These are phyloP conservation scores for Perkinsus marinus DNA, from an alignment of 169 alveolate species.

Conservation along the genomic window DNA sequence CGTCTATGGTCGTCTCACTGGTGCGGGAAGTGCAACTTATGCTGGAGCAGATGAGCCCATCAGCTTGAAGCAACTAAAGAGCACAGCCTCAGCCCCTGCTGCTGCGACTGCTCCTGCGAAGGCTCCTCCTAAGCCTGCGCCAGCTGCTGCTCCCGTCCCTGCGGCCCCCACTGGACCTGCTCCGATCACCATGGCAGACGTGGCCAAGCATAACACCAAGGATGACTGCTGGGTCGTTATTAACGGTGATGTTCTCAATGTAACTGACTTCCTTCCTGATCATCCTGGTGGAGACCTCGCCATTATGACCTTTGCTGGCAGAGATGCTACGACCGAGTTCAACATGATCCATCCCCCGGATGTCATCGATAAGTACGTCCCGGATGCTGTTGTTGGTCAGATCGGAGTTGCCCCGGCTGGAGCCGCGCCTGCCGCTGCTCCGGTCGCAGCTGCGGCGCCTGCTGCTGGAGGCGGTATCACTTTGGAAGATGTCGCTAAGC, in stretches of 20 bases:
- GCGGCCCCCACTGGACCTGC: not conserved
- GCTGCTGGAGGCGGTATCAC: not conserved
- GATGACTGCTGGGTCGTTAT: constrained; percentile 37
- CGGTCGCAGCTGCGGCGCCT: not conserved
- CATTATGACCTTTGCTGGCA: constrained; percentile 36
- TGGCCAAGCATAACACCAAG: constrained; percentile 43
- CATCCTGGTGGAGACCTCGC: constrained; percentile 49
- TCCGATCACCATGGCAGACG: constrained; percentile 14
- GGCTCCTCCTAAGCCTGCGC: not conserved
- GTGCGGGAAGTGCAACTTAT: constrained; percentile 14
- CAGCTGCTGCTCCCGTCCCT: not conserved
- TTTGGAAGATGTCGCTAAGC: not conserved
- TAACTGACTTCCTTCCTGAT: constrained; percentile 28
- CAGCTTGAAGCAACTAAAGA: not conserved
- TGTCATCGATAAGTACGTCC: constrained; percentile 24
- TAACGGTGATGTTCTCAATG: constrained; percentile 38
- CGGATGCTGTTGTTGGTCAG: constrained; percentile 18
- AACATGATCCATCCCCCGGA: constrained; percentile 28
- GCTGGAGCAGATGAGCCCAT: not conserved
- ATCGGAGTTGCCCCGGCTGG: constrained; percentile 2
- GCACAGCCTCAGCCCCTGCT: not conserved
- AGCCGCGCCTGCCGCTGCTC: not conserved
- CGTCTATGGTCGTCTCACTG: constrained; percentile 42
- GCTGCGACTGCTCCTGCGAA: not conserved
- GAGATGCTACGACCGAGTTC: constrained; percentile 1